A percentile compares a stretch with the other conserved stretches of the same genome.
Conservation (phyloP, 768 basidiomycete genomes). For the Suillus clintonianus region DNA sequence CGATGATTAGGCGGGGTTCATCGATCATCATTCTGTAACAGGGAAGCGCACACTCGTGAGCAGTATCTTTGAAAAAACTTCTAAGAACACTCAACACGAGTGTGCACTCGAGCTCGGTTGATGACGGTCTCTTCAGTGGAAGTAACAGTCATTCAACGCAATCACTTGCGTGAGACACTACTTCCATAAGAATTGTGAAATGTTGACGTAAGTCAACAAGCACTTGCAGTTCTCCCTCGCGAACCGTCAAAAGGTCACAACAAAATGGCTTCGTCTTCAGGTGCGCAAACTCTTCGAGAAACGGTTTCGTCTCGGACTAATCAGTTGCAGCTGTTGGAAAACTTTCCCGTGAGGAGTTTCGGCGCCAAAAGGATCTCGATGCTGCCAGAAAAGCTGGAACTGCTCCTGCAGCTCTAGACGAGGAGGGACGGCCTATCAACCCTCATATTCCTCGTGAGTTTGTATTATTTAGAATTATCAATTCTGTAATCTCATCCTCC, state of each 20-base stretch:
- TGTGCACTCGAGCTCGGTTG: too few species aligned
- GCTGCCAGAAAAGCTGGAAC: conserved; percentile 99
- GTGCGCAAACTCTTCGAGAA: neutral
- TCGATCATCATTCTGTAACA: too few species aligned
- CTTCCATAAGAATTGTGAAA: neutral
- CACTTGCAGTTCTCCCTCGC: neutral
- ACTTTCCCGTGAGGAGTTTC: conserved; percentile 91
- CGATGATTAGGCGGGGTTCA: neutral
- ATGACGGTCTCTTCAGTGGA: too few species aligned
- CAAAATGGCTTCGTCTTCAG: conserved; percentile 6
- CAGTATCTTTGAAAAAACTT: neutral
- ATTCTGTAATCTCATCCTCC: conserved; percentile 5
- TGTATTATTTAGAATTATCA: neutral
- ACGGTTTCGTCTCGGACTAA: neutral
- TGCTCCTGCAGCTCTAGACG: conserved; percentile 92
- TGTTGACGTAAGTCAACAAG: neutral
- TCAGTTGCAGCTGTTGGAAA: conserved; percentile 62
- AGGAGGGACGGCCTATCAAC: conserved; percentile 94
- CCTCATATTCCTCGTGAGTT: conserved; percentile 97
- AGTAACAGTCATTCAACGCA: too few species aligned
- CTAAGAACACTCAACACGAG: too few species aligned
- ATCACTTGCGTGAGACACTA: neutral
- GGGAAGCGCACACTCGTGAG: neutral
- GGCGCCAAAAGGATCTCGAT: conserved; percentile 94
- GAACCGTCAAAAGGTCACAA: neutral